Percentiles rank a stretch among this genome's conserved stretches.
Evolutionary conservation across 176 grass and related monocot genomes (phyloP).

Genomic region (Musa beccarii): DNA sequence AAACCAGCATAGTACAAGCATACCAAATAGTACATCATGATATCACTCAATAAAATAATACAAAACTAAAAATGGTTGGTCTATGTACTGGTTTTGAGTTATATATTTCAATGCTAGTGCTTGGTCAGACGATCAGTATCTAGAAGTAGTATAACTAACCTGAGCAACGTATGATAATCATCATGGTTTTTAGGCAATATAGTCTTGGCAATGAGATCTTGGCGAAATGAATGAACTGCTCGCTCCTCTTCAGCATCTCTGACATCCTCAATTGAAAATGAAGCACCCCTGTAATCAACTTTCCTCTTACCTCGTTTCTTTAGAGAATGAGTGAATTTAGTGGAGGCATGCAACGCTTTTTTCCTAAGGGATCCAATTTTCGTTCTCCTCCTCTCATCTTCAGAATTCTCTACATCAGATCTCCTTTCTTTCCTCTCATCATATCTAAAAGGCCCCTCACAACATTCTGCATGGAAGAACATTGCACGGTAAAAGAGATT

Average conservation of each 20-base stretch:
- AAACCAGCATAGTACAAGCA: too few relatives aligned
- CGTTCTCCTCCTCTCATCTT: constrained; percentile 82
- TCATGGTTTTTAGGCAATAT: constrained; percentile 77
- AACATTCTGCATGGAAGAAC: constrained; percentile 37
- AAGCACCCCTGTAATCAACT: constrained; percentile 75
- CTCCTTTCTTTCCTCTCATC: constrained; percentile 56
- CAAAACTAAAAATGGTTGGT: too few relatives aligned
- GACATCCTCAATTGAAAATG: constrained; percentile 90
- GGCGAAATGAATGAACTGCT: constrained; percentile 58
- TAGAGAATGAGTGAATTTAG: constrained; percentile 73
- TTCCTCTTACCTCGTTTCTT: constrained; percentile 81
- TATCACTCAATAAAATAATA: not conserved
- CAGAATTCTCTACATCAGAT: constrained; percentile 60
- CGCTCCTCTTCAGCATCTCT: constrained; percentile 88
- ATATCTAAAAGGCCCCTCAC: constrained; percentile 57
- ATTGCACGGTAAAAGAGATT: not conserved
- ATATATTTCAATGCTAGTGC: too few relatives aligned
- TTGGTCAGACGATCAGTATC: too few relatives aligned
- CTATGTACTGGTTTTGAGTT: too few relatives aligned
- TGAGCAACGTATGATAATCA: constrained; percentile 90
- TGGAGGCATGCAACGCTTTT: constrained; percentile 79
- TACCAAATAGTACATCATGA: too few relatives aligned
- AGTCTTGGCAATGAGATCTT: constrained; percentile 44
- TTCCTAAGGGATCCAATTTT: constrained; percentile 87
- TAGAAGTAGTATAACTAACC: constrained; percentile 27